Evolutionary conservation across 1,284 basidiomycete genomes (phyloP).

Genomic region (Apiotrichum mycotoxinovorans): DNA sequence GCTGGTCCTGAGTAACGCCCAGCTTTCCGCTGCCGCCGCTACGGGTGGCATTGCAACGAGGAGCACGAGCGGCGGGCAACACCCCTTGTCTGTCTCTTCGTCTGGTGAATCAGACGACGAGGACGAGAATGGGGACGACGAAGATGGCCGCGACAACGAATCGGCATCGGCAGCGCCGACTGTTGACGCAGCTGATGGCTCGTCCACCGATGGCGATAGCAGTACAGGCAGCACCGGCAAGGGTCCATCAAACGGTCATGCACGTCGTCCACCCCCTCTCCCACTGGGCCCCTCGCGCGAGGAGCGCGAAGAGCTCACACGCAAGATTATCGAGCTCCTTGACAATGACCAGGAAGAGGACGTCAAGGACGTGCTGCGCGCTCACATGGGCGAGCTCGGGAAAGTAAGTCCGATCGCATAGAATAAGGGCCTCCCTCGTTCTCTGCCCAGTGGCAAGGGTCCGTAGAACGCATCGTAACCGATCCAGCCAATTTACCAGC

Average conservation of each 20-base stretch:
- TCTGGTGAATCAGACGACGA: constrained; percentile 44
- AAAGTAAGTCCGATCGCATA: constrained; percentile 53
- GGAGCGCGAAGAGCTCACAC: constrained; percentile 57
- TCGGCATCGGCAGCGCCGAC: background rate
- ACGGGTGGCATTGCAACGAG: background rate
- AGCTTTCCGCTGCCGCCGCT: constrained; percentile 16
- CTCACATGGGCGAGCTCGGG: constrained; percentile 66
- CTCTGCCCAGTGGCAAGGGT: background rate
- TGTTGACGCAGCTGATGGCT: background rate
- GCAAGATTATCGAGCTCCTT: constrained; percentile 65
- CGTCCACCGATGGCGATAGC: background rate
- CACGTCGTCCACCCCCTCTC: background rate
- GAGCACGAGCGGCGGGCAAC: constrained; percentile 21
- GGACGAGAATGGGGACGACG: constrained; percentile 19
- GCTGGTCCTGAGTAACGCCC: constrained; percentile 30
- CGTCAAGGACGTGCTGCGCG: constrained; percentile 69
- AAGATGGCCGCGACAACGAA: background rate
- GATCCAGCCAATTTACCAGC: background rate
- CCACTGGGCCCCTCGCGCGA: constrained; percentile 12
- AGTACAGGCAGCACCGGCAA: background rate
- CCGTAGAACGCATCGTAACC: background rate
- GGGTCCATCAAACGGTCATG: background rate
- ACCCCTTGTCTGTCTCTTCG: constrained; percentile 45
- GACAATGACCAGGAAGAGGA: constrained; percentile 79
- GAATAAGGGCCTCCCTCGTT: background rate